A percentile compares a stretch with the other conserved stretches of the same genome.
phyloP scores from a whole-genome alignment of 768 basidiomycete species.

The Lactarius quietus region DNA sequence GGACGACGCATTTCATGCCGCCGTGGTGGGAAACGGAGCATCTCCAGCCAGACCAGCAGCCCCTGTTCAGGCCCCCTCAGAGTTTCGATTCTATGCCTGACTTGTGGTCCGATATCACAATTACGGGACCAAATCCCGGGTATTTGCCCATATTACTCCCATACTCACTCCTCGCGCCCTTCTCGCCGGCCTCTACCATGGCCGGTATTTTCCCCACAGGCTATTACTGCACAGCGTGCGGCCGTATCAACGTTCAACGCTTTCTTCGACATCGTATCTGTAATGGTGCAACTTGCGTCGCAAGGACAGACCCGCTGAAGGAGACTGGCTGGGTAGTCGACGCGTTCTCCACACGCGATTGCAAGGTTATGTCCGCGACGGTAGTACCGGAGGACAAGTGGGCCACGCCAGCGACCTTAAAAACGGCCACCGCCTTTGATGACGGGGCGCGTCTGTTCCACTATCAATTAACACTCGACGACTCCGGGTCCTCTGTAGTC shows the following conservation, averaged over 20 bases:
- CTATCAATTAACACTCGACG: background rate
- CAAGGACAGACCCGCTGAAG: background rate
- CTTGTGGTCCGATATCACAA: too few relatives aligned
- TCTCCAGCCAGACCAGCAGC: background rate
- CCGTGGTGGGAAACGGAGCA: conserved; percentile 24
- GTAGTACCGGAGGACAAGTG: conserved; percentile 19
- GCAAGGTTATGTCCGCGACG: conserved; percentile 15
- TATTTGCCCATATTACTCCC: conserved; percentile 12
- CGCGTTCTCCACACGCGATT: conserved; percentile 13
- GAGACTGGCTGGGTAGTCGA: conserved; percentile 18
- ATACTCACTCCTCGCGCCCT: conserved; percentile 24
- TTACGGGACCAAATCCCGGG: too few relatives aligned
- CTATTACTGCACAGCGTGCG: conserved; percentile 21
- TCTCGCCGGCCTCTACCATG: conserved; percentile 17
- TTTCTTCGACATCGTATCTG: conserved; percentile 24
- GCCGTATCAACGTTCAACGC: conserved; percentile 23
- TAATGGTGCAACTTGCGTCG: background rate
- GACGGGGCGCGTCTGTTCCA: conserved; percentile 15
- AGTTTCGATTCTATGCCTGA: too few relatives aligned
- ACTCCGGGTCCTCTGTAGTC: background rate
- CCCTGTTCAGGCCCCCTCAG: background rate
- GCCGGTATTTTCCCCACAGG: conserved; percentile 18
- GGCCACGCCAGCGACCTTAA: conserved; percentile 2
- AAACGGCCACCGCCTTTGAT: conserved; percentile 7
- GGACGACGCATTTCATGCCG: conserved; percentile 3